These are phyloP conservation scores for Macrolepiota dolichaula DNA, from an alignment of 768 basidiomycete species.

Conservation along the genomic window DNA sequence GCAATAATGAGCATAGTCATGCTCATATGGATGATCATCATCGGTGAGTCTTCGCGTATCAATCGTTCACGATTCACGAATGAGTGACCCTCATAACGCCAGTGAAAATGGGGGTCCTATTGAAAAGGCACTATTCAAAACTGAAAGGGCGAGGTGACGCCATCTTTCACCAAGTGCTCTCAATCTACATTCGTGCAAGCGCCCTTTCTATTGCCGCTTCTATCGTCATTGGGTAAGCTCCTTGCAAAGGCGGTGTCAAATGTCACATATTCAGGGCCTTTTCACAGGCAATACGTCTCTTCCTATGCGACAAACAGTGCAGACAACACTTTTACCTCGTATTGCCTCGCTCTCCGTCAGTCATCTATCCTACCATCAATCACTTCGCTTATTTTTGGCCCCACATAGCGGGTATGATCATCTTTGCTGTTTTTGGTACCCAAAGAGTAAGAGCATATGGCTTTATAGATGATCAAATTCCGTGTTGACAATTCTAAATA, in stretches of 20 bases:
- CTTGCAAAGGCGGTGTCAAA: neutral
- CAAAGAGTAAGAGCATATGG: neutral
- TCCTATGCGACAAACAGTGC: neutral
- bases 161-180: neutral
- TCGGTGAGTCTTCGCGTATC: neutral
- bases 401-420: neutral
- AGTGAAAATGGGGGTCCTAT: slow-evolving; percentile 4
- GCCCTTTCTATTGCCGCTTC: neutral
- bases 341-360: slow-evolving; percentile 6
- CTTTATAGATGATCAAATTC: neutral
- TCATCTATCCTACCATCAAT: neutral
- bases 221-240: neutral
- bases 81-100: too few relatives aligned
- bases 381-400: neutral
- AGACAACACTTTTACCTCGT: neutral
- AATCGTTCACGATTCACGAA: neutral
- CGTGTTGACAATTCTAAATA: neutral
- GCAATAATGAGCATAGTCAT: slow-evolving; percentile 1
- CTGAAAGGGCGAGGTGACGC: neutral
- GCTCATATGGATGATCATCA: slow-evolving; percentile 4
- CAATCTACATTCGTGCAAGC: neutral
- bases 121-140: neutral
- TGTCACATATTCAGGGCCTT: neutral
- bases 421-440: slow-evolving; percentile 1
- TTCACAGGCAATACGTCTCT: slow-evolving; percentile 1